phyloP scores from a whole-genome alignment of 495 filamentous ascomycete species.

The Penicillium salamii region DNA sequence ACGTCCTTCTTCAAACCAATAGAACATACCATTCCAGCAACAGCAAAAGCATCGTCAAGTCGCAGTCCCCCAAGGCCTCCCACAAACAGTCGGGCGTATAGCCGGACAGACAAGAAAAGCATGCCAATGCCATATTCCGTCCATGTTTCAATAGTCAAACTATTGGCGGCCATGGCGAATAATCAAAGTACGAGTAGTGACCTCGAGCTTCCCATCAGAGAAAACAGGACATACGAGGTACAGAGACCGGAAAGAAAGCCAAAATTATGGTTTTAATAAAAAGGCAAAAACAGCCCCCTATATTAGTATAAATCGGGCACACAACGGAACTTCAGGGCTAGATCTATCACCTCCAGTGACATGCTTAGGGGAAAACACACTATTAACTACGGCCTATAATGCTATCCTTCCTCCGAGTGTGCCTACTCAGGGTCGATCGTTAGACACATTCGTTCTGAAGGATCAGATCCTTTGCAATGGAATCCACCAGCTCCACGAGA shows the following conservation, averaged over 20 bases:
- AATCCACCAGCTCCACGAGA: not conserved
- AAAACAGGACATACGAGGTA: not conserved
- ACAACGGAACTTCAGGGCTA: not conserved
- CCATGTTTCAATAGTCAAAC: conserved; percentile 13
- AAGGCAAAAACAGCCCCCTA: not conserved
- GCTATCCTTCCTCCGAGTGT: too few species aligned
- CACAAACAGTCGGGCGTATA: conserved; percentile 13
- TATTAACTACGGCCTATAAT: too few species aligned
- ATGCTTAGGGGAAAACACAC: too few species aligned
- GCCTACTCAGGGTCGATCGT: not conserved
- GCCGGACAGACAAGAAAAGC: conserved; percentile 15
- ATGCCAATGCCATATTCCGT: conserved; percentile 25
- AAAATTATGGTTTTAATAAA: too few species aligned
- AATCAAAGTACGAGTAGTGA: not conserved
- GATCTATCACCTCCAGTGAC: not conserved
- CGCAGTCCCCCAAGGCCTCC: conserved; percentile 15
- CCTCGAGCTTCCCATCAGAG: not conserved
- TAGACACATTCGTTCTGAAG: not conserved
- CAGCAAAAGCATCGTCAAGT: conserved; percentile 24
- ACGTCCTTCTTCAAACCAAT: not conserved
- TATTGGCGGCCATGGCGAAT: conserved; percentile 9
- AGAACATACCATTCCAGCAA: conserved; percentile 18
- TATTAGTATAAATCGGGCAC: not conserved
- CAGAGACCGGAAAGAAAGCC: too few species aligned
- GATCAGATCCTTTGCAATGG: not conserved